Conservation (phyloP, 805 yeast genomes). For the Debaryomyces hansenii region DNA sequence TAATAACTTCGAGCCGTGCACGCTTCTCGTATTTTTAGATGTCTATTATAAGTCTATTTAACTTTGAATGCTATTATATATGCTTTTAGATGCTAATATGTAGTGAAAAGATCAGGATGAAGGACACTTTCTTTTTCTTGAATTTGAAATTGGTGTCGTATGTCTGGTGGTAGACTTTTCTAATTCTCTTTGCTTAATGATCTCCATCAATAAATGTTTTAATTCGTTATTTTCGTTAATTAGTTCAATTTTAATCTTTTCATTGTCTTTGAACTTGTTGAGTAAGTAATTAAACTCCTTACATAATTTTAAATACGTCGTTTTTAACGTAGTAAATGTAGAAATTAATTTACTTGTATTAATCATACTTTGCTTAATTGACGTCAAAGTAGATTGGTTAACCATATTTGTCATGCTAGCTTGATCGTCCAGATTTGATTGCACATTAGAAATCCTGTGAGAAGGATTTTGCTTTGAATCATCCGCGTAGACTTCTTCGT, state of each 20-base stretch:
- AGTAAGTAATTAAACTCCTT: conserved; percentile 37
- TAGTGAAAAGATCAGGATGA: background rate
- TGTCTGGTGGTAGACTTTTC: conserved; percentile 3
- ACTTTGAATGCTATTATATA: background rate
- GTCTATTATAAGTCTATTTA: background rate
- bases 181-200: conserved; percentile 23
- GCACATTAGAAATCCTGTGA: background rate
- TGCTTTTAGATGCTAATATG: background rate
- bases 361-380: conserved; percentile 23
- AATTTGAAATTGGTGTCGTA: background rate
- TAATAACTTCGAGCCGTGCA: background rate
- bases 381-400: conserved; percentile 14
- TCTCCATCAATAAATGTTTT: conserved; percentile 25
- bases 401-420: background rate
- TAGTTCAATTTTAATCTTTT: conserved; percentile 30
- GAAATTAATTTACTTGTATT: conserved; percentile 25
- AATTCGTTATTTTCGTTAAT: conserved; percentile 38
- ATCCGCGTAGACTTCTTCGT: conserved; percentile 3
- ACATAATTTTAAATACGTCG: conserved; percentile 37
- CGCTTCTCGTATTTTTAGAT: background rate
- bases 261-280: conserved; percentile 37
- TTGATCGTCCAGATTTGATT: background rate
- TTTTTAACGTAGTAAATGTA: conserved; percentile 32
- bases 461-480: background rate
- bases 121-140: background rate